Percentiles rank a stretch among this genome's conserved stretches.
Evolutionary conservation across 1,139 yeast genomes (phyloP).

Genomic region (Blastobotrys illinoisensis): DNA sequence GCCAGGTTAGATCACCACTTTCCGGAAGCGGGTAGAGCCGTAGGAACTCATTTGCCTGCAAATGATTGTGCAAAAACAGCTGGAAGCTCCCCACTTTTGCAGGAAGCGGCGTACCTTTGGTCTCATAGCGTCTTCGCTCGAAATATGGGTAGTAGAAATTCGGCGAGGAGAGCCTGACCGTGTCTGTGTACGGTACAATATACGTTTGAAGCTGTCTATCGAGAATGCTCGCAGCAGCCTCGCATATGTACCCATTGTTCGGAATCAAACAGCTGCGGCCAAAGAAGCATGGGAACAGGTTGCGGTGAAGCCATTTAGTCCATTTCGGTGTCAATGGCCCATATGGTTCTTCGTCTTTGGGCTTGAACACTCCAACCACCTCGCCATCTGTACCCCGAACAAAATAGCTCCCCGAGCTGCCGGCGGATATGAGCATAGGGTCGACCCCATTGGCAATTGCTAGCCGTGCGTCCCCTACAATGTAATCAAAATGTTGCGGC

Average conservation of each 20-base stretch:
- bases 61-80: constrained; percentile 52
- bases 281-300: constrained; percentile 70
- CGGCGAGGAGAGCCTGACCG: constrained; percentile 48
- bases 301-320: constrained; percentile 76
- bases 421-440: constrained; percentile 55
- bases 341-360: constrained; percentile 77
- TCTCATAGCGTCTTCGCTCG: constrained; percentile 36
- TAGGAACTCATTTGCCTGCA: constrained; percentile 59
- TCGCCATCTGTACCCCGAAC: constrained; percentile 37
- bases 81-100: constrained; percentile 65
- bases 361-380: constrained; percentile 62
- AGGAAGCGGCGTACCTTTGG: constrained; percentile 32
- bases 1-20: constrained; percentile 2
- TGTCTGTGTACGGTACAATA: constrained; percentile 64
- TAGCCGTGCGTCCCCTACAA: constrained; percentile 39
- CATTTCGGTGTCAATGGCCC: constrained; percentile 76
- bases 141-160: constrained; percentile 49
- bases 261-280: constrained; percentile 71
- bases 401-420: constrained; percentile 72
- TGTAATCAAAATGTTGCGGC: constrained; percentile 8
- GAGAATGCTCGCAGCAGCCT: constrained; percentile 62
- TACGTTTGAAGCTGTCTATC: constrained; percentile 55
- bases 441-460: constrained; percentile 40
- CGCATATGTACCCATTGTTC: constrained; percentile 66
- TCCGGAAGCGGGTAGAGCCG: constrained; percentile 52